Evolutionary conservation across 208 protist genomes (phyloP), one percentile per base, ranked within the genome.

Genomic region (Trypanosoma conorhini): DNA sequence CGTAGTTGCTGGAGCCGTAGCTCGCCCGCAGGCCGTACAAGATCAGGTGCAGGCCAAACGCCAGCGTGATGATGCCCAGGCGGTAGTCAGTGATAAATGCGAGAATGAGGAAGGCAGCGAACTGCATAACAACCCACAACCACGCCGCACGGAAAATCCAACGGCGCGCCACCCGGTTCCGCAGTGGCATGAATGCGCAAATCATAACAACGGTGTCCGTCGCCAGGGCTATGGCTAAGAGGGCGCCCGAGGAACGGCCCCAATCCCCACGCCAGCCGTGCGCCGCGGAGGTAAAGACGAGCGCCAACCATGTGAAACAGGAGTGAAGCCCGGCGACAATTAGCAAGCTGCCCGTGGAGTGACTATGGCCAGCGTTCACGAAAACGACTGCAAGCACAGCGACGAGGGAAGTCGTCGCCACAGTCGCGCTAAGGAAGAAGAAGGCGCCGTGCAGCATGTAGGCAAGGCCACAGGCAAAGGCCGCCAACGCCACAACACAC

Each of bases 381-480:
- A 89, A 74, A 12, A 78, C 51, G 10, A 74, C 67, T 33, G 70
- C 62, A 17, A 87, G 40, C 10, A 88, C 42, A 19, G 81, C 65
- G 55, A 82, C 56, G 26, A 89, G 24, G 19, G 74, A 24, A 56
- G 75, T 71, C 46, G 56, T 55, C 4, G 83, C 75, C 22, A 91
- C 67, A n/a, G 67, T 58, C 17, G 65, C 79, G 31, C 52, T 55
- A 21, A 91, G 64, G 73, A 83, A 88, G 26, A 86, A 78, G 44
- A 91, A 63, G 22, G 57, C 54, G 46, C 65, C 80, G 57, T 70
- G 70, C 19, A 72, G 21, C 15, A 94, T 68, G 68, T 78, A 85
- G n/a, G 64, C 63, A 3, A 91, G 30, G 21, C 88, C 83, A 64
- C 81, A 77, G 21, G 67, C 83, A 56, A 91, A 70, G 5, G 79